phyloP scores from a whole-genome alignment of 2,329 filamentous ascomycete species.

The Diatrype stigma region DNA sequence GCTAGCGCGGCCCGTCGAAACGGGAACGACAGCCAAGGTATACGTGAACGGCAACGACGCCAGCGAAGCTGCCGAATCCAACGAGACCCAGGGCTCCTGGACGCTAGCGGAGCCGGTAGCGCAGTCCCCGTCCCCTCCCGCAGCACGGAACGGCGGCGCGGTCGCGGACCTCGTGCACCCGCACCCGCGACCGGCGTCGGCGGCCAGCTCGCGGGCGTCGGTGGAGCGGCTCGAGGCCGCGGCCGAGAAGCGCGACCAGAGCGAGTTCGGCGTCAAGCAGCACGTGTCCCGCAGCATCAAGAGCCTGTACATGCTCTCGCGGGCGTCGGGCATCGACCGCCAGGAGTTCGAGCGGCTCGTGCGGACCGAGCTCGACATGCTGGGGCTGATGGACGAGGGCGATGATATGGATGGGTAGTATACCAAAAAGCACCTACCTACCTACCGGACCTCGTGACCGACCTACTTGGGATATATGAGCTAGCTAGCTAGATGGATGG shows the following conservation, averaged over 20 bases:
- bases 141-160: slow-evolving; percentile 30
- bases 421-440: no score
- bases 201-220: slow-evolving; percentile 53
- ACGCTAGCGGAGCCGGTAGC: slow-evolving; percentile 40
- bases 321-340: slow-evolving; percentile 66
- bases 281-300: slow-evolving; percentile 75
- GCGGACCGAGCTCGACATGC: slow-evolving; percentile 64
- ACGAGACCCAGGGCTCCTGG: slow-evolving; percentile 38
- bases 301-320: slow-evolving; percentile 69
- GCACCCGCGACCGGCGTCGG: slow-evolving; percentile 57
- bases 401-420: no score
- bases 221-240: slow-evolving; percentile 59
- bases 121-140: slow-evolving; percentile 27
- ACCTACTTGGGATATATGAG: no score
- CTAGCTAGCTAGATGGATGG: no score
- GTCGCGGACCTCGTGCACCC: slow-evolving; percentile 39
- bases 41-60: slow-evolving; percentile 15
- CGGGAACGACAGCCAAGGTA: slow-evolving; percentile 9
- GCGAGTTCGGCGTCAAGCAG: slow-evolving; percentile 71
- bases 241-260: slow-evolving; percentile 55
- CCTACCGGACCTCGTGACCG: no score
- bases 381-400: slow-evolving; percentile 62
- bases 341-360: slow-evolving; percentile 73
- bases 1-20: slow-evolving; percentile 17
- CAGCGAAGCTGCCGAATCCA: slow-evolving; percentile 22